Evolutionary conservation across 805 yeast species (phyloP), one percentile per base, ranked within the genome.

Genomic region (Komagataella pastoris): DNA sequence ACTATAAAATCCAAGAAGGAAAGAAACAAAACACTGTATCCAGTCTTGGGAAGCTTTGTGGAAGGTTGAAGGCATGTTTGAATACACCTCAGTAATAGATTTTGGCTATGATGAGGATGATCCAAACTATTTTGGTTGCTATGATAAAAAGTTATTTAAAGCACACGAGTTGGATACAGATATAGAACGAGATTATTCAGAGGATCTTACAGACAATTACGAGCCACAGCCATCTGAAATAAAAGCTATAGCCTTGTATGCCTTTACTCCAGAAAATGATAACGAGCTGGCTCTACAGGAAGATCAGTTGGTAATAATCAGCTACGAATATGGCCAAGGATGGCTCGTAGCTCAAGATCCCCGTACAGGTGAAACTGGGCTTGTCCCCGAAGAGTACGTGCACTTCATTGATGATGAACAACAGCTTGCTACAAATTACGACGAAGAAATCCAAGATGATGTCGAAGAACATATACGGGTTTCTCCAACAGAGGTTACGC

Each of bases 311-410:
- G 79, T 93, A 2, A 83, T 89, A 78, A 85, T 93, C 30, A 80
- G 84, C 54, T 91, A 90, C 65, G 79, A 95, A 53, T 96, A 91
- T 64, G 98, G 98, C 23, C 97, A 91, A 64, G 99, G 99, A 6
- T 93, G 99, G 99, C 75, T 93, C 3, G 97, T 93, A 50, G 98
- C 97, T 0, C 81, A 79, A 58, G 89, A 88, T 60, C 83, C 87
- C 1, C 72, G 61, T 24, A 75, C 85, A 2, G 88, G 88, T 1
- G 85, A 82, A 55, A 86, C 95, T 10, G 99, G 99, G 1, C 76
- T 93, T 50, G 95, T 93, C 5, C 99, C 99, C 1, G 96, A 90
- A 60, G 97, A 87, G 59, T 93, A 90, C 60, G 97, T 93, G 30
- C 84, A 86, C 52, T 64, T 77, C 4, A 47, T 66, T 43, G 58